These are phyloP conservation scores for Linderniella brevidens DNA, from an alignment of 257 asterid genomes.

Conservation along the genomic window DNA sequence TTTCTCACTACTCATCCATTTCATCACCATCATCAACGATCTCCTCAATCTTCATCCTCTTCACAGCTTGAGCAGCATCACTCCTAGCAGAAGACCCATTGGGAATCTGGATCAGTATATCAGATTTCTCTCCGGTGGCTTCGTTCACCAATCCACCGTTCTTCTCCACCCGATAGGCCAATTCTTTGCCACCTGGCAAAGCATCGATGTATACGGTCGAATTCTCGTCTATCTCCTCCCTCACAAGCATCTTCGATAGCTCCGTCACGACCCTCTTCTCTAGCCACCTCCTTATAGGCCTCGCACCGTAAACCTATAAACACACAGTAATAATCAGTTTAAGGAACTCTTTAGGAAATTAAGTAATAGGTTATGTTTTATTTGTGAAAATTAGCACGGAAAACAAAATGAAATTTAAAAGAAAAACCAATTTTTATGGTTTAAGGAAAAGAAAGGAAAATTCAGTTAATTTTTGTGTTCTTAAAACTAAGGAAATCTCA, in stretches of 20 bases:
- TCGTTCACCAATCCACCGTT: constrained; percentile 80
- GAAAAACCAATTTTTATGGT: too few relatives aligned
- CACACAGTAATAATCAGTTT: not conserved
- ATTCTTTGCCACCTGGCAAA: constrained; percentile 18
- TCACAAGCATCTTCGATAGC: constrained; percentile 68
- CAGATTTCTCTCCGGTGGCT: constrained; percentile 54
- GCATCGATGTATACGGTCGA: constrained; percentile 65
- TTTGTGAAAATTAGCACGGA: too few relatives aligned
- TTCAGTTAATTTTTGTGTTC: too few relatives aligned
- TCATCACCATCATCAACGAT: constrained; percentile 52
- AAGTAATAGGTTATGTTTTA: too few relatives aligned
- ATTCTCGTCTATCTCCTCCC: constrained; percentile 76
- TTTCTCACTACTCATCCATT: constrained; percentile 50
- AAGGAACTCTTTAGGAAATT: not conserved
- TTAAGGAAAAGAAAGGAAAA: too few relatives aligned
- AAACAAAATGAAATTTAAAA: too few relatives aligned
- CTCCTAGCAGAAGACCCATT: constrained; percentile 3
- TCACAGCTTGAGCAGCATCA: constrained; percentile 62
- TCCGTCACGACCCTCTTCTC: constrained; percentile 78
- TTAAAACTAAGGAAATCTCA: too few relatives aligned
- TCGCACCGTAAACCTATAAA: constrained; percentile 62
- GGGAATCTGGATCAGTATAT: constrained; percentile 54
- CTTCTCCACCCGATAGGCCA: constrained; percentile 52
- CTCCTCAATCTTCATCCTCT: constrained; percentile 74
- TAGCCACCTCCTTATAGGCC: constrained; percentile 88